Evolutionary conservation across 345 rosid species (phyloP), one percentile per base, ranked within the genome.

Genomic region (Hibiscus mutabilis): DNA sequence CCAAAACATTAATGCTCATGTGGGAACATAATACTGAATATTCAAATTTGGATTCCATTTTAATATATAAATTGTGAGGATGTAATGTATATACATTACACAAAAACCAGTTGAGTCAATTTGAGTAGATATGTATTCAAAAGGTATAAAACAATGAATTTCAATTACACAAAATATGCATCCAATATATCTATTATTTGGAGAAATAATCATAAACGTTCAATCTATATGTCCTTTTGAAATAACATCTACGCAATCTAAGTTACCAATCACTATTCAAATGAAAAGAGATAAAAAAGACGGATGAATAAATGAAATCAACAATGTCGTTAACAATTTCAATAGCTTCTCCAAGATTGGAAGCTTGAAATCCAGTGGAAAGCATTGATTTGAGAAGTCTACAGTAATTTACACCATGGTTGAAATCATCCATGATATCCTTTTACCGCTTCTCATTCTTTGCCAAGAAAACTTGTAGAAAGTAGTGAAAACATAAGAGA

Each of bases 331-430:
- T 90, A 73, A 92, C 97, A 68, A 80, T 67, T 66, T 82, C 79
- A 40, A 95, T 88, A 61, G 97, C 96, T 55, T 92, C 96, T 0
- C 97, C 97, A 53, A 95, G 87, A 73, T 95, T 92, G n/a, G 99
- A 88, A 63, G 97, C 98, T 80, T 95, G 99, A 76, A 92, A 95
- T 9, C 97, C 99, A 57, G 96, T 90, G 61, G 96, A 85, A 74
- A 82, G 69, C 93, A 95, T 79, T 69, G 97, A 92, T 53, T 80
- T 79, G 60, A 95, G 84, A 73, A 95, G 89, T 79, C 74, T 73
- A 4, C 81, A 74, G 71, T 88, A 86, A 59, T 87, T 73, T 0
- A 91, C 82, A 29, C 97, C 97, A n/a, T 83, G 69, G 53, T 91
- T 89, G 84, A 95, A 95, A 78, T 90, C 94, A 72, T 90, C n/a